Percentiles rank a stretch among this genome's conserved stretches.
Evolutionary conservation across 129 eudicot species (phyloP).

Genomic region (Calendula officinalis): DNA sequence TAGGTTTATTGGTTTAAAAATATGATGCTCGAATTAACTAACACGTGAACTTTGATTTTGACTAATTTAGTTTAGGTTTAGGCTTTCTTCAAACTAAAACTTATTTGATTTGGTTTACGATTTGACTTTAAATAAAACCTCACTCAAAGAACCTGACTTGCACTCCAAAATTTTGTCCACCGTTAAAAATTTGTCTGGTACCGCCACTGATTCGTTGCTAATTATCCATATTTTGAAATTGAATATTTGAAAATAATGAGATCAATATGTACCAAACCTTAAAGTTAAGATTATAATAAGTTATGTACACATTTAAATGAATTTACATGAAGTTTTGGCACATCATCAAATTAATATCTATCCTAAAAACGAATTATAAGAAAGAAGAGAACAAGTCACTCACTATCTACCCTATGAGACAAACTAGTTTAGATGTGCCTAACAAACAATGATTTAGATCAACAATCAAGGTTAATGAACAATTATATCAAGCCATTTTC

Average conservation of each 20-base stretch:
- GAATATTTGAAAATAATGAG: neutral
- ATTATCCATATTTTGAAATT: neutral
- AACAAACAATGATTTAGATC: slow-evolving; percentile 1
- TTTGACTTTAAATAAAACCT: no score
- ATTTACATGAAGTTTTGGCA: slow-evolving; percentile 25
- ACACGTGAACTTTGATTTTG: no score
- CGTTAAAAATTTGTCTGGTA: no score
- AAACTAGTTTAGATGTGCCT: slow-evolving; percentile 3
- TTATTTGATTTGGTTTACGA: no score
- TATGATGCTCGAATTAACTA: no score
- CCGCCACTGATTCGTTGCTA: neutral
- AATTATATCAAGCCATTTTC: neutral
- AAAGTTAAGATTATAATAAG: slow-evolving; percentile 8
- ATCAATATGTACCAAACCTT: neutral
- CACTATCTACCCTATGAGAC: slow-evolving; percentile 26
- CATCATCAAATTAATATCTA: slow-evolving; percentile 23
- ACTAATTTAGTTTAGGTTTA: no score
- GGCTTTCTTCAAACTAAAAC: no score
- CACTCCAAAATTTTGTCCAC: no score
- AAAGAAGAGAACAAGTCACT: slow-evolving; percentile 24
- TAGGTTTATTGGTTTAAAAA: no score
- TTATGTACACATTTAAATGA: slow-evolving; percentile 33
- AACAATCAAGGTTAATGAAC: slow-evolving; percentile 23
- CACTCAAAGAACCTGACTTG: no score
- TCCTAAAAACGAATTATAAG: slow-evolving; percentile 12